phyloP scores from a whole-genome alignment of 2,329 filamentous ascomycete species.

The Cercospora beticola region DNA sequence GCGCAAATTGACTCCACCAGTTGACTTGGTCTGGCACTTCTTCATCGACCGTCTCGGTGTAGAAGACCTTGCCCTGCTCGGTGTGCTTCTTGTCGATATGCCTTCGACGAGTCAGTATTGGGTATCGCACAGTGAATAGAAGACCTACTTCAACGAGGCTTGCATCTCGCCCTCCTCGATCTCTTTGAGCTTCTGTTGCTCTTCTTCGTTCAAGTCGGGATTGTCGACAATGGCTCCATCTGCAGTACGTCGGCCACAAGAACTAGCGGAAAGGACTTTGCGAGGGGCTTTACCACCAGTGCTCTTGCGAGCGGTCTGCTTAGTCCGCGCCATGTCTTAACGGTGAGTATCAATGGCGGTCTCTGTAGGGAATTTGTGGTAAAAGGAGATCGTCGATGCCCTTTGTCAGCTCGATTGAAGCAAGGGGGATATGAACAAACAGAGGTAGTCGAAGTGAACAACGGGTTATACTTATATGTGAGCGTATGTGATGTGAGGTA shows the following conservation, averaged over 20 bases:
- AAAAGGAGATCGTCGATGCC: neutral
- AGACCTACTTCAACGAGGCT: constrained; percentile 22
- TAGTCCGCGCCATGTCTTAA: constrained; percentile 24
- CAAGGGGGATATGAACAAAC: neutral
- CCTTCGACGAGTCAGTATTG: constrained; percentile 17
- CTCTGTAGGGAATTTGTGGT: neutral
- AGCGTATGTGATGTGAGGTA: neutral
- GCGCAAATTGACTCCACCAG: constrained; percentile 31
- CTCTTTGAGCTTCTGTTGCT: constrained; percentile 28
- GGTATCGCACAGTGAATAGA: neutral
- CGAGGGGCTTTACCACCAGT: constrained; percentile 14
- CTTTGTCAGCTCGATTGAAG: too few species aligned
- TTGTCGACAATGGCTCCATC: constrained; percentile 22
- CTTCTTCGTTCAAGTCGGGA: constrained; percentile 28
- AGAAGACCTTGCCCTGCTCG: constrained; percentile 32
- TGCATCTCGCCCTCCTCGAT: constrained; percentile 33
- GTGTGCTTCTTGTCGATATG: constrained; percentile 33
- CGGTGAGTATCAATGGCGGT: neutral
- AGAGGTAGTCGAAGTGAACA: neutral
- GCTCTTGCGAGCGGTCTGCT: constrained; percentile 23
- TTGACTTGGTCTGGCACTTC: constrained; percentile 34
- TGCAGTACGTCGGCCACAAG: neutral
- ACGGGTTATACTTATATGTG: neutral
- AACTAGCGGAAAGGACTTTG: neutral
- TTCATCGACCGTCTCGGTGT: constrained; percentile 32